Evolutionary conservation across 2,329 filamentous ascomycete species (phyloP).

Genomic region (Penicillium occitanis): DNA sequence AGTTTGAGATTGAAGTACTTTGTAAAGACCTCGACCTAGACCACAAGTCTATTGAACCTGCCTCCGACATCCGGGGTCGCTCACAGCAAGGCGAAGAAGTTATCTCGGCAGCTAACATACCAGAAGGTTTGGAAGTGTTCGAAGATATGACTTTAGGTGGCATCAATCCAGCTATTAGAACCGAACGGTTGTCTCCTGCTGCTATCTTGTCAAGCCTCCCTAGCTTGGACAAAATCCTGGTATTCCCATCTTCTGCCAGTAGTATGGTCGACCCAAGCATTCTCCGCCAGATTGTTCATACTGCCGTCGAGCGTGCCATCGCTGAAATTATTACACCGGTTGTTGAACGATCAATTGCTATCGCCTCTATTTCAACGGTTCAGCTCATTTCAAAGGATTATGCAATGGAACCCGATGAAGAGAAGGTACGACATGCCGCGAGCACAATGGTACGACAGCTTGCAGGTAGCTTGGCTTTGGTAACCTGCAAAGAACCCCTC

Average conservation of each 20-base stretch:
- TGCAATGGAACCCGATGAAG: conserved; percentile 85
- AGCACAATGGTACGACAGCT: conserved; percentile 94
- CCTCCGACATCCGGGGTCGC: conserved; percentile 79
- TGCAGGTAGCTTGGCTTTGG: conserved; percentile 86
- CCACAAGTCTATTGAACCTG: conserved; percentile 85
- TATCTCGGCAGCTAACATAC: conserved; percentile 55
- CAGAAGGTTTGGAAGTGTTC: conserved; percentile 75
- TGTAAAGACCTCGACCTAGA: conserved; percentile 92
- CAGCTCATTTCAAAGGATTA: conserved; percentile 97
- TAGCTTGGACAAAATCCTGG: conserved; percentile 75
- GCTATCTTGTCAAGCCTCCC: conserved; percentile 78
- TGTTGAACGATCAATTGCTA: conserved; percentile 95
- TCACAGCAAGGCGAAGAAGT: conserved; percentile 60
- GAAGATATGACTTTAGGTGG: conserved; percentile 78
- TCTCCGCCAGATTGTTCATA: conserved; percentile 72
- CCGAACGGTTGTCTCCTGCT: conserved; percentile 72
- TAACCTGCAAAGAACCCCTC: conserved; percentile 97
- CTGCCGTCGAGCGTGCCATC: conserved; percentile 83
- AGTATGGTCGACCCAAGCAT: conserved; percentile 71
- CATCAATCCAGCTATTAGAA: conserved; percentile 65
- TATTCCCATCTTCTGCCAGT: conserved; percentile 74
- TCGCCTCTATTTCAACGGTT: conserved; percentile 92
- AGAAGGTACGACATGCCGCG: conserved; percentile 78
- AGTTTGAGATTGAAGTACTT: conserved; percentile 97
- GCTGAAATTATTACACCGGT: conserved; percentile 97